These are phyloP conservation scores for Xerocomellus chrysenteron DNA, from an alignment of 768 basidiomycete genomes.

Conservation along the genomic window DNA sequence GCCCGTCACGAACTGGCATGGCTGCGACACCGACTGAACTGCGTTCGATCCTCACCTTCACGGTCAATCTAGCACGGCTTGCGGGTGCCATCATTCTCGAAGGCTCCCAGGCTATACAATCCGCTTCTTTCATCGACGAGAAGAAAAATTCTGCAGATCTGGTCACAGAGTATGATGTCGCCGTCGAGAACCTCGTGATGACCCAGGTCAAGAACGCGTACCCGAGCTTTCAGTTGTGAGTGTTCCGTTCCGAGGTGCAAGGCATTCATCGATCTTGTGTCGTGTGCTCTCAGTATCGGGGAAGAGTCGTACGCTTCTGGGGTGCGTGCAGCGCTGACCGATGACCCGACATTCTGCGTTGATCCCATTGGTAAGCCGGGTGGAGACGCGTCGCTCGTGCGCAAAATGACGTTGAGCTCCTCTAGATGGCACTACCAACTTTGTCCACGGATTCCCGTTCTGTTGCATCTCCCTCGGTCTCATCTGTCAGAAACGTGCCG, in stretches of 20 bases:
- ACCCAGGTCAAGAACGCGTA: conserved; percentile 60
- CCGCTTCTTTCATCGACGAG: conserved; percentile 57
- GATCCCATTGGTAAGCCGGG: conserved; percentile 80
- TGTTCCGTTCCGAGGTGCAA: conserved; percentile 10
- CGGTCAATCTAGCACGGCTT: conserved; percentile 60
- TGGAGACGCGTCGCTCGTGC: not conserved
- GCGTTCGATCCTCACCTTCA: conserved; percentile 62
- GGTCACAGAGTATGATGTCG: conserved; percentile 92
- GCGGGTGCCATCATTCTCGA: conserved; percentile 75
- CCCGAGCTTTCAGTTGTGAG: conserved; percentile 81
- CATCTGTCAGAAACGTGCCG: conserved; percentile 72
- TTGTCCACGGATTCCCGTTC: conserved; percentile 81
- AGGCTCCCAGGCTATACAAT: conserved; percentile 72
- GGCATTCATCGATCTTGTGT: not conserved
- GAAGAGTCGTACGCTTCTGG: conserved; percentile 91
- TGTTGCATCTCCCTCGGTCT: conserved; percentile 90
- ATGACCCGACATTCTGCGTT: conserved; percentile 92
- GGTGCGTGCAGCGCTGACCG: conserved; percentile 62
- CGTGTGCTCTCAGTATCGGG: conserved; percentile 62
- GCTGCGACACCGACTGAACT: conserved; percentile 40
- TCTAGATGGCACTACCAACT: conserved; percentile 86
- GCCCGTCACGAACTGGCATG: not conserved
- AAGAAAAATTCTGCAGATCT: conserved; percentile 95
- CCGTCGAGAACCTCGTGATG: conserved; percentile 83
- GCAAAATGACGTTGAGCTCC: not conserved